Percentiles rank a stretch among this genome's conserved stretches.
Conservation (phyloP, 2,329 filamentous ascomycete genomes). For the Fusarium solani-melongenae region DNA sequence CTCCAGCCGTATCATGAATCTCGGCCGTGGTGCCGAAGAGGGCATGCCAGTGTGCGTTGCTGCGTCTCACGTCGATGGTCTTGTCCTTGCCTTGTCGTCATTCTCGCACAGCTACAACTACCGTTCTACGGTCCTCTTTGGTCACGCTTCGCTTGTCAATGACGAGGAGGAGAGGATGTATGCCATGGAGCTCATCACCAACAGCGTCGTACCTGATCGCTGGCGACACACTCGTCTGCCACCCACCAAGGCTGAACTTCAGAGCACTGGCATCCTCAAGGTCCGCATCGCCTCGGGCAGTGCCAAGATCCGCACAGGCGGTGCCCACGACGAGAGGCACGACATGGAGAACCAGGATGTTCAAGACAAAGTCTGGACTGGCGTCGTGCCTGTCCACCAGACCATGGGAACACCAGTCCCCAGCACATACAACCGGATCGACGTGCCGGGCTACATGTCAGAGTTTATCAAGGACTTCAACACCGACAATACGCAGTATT, state of each 20-base stretch:
- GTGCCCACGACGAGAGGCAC: conserved; percentile 65
- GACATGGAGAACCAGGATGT: conserved; percentile 59
- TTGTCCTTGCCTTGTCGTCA: conserved; percentile 82
- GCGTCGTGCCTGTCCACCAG: conserved; percentile 71
- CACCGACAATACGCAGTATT: conserved; percentile 44
- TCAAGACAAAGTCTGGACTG: conserved; percentile 62
- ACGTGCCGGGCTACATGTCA: conserved; percentile 71
- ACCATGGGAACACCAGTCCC: conserved; percentile 72
- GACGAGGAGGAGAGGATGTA: conserved; percentile 77
- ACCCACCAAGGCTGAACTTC: conserved; percentile 78
- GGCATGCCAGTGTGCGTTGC: conserved; percentile 79
- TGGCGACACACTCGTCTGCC: conserved; percentile 78
- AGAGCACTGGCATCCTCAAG: conserved; percentile 77
- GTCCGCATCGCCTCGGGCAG: conserved; percentile 77
- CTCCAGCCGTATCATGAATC: conserved; percentile 79
- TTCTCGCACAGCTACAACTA: conserved; percentile 90
- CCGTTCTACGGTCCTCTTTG: conserved; percentile 82
- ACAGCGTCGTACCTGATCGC: conserved; percentile 75
- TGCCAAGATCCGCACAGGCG: conserved; percentile 77
- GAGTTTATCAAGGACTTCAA: conserved; percentile 56
- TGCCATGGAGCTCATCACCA: conserved; percentile 82
- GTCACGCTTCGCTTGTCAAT: conserved; percentile 75
- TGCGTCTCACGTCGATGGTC: conserved; percentile 80
- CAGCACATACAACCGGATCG: conserved; percentile 67
- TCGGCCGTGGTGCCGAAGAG: conserved; percentile 53